These are phyloP conservation scores for Colletotrichum sp. DNA, from an alignment of 2,329 filamentous ascomycete species.

Conservation along the genomic window DNA sequence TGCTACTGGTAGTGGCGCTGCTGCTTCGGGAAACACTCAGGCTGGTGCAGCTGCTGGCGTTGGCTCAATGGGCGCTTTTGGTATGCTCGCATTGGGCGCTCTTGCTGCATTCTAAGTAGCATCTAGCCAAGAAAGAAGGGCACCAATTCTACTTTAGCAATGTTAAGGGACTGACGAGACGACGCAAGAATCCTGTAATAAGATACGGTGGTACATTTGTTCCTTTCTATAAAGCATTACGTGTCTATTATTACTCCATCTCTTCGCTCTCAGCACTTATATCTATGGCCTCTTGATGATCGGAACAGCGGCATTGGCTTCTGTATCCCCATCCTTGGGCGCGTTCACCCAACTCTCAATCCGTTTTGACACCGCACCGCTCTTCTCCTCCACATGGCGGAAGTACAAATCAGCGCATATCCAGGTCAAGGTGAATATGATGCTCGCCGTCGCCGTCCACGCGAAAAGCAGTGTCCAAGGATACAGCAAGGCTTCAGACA, in stretches of 20 bases:
- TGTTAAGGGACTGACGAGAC: neutral
- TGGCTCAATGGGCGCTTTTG: neutral
- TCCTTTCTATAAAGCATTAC: neutral
- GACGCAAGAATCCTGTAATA: rapidly evolving
- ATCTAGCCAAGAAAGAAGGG: neutral
- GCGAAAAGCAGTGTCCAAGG: neutral
- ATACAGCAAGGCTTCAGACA: neutral
- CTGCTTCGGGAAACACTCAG: neutral
- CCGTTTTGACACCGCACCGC: neutral
- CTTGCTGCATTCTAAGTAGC: slow-evolving; percentile 1
- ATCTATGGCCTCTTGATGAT: neutral
- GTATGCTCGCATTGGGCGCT: slow-evolving; percentile 13
- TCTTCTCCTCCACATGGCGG: neutral
- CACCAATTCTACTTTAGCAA: rapidly evolving
- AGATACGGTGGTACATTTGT: neutral
- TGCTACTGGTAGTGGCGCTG: neutral
- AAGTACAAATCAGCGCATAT: neutral
- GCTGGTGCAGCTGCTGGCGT: neutral
- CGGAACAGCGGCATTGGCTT: neutral
- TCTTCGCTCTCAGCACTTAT: neutral
- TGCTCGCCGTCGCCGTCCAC: neutral
- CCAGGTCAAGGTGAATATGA: neutral
- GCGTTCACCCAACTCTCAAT: neutral
- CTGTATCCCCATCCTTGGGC: neutral
- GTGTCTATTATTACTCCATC: neutral